A percentile compares a stretch with the other conserved stretches of the same genome.
Conservation (phyloP, 345 rosid genomes). For the Camelina hispida region DNA sequence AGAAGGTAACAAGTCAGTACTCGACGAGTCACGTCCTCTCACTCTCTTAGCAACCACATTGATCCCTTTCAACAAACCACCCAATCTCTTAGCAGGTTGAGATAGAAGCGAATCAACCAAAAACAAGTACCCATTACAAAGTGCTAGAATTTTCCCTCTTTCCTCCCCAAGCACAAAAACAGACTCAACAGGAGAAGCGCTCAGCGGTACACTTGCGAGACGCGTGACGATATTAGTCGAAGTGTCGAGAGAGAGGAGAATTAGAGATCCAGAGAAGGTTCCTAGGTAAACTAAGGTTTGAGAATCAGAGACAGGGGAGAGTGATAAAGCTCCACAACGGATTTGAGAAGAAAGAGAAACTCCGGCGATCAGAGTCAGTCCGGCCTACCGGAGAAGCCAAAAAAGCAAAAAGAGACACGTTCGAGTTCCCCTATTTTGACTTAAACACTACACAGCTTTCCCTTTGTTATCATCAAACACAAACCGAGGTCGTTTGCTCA, state of each 20-base stretch:
- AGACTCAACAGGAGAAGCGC: conserved; percentile 64
- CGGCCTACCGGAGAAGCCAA: conserved; percentile 24
- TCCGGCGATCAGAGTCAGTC: conserved; percentile 41
- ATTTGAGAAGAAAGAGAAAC: not conserved
- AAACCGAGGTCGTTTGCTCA: not conserved
- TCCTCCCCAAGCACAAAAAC: conserved; percentile 57
- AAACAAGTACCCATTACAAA: conserved; percentile 72
- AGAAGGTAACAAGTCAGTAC: conserved; percentile 52
- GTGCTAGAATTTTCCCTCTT: conserved; percentile 57
- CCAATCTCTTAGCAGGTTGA: conserved; percentile 63
- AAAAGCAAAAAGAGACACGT: conserved; percentile 11
- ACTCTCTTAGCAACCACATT: conserved; percentile 59
- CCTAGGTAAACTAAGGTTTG: conserved; percentile 69
- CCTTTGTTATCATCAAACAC: not conserved
- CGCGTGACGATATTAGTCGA: conserved; percentile 52
- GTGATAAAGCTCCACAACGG: conserved; percentile 58
- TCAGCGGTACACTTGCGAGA: conserved; percentile 54
- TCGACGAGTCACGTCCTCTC: conserved; percentile 50
- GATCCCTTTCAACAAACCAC: conserved; percentile 62
- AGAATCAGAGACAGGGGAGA: conserved; percentile 58
- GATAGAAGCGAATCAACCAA: conserved; percentile 64
- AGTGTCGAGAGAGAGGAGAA: conserved; percentile 56
- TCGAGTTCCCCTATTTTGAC: conserved; percentile 33
- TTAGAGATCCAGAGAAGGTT: conserved; percentile 67
- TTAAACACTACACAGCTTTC: not conserved